Conservation (phyloP, 495 filamentous ascomycete species). For the Umbilicaria muhlenbergii region DNA sequence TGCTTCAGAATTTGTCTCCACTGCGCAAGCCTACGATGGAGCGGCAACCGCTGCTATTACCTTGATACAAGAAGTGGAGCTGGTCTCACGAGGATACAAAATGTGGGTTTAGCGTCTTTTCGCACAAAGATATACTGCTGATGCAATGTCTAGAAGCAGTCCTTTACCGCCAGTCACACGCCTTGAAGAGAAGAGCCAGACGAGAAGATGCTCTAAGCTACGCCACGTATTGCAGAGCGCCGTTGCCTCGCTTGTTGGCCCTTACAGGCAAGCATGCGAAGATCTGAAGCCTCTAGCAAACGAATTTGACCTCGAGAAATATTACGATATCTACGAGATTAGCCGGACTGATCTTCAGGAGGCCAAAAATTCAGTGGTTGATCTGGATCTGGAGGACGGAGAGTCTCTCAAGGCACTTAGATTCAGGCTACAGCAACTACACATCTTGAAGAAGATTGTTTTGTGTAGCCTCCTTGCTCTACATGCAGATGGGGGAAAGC, state of each 20-base stretch:
- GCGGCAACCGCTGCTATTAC: constrained; percentile 65
- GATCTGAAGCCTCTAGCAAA: constrained; percentile 57
- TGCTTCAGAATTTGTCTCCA: constrained; percentile 55
- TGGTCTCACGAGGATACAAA: constrained; percentile 86
- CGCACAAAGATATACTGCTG: constrained; percentile 16
- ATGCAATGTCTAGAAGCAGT: constrained; percentile 46
- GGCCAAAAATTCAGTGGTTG: constrained; percentile 41
- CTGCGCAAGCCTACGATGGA: constrained; percentile 70
- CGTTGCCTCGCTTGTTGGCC: constrained; percentile 51
- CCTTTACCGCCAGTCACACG: constrained; percentile 74
- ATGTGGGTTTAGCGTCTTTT: constrained; percentile 40
- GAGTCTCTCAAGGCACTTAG: constrained; percentile 72
- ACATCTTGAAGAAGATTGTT: constrained; percentile 65
- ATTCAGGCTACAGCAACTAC: constrained; percentile 60
- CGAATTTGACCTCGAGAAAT: constrained; percentile 69
- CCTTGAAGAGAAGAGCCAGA: constrained; percentile 63
- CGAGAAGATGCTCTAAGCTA: constrained; percentile 60
- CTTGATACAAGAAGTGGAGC: constrained; percentile 89
- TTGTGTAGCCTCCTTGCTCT: constrained; percentile 77
- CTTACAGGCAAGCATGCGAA: constrained; percentile 49
- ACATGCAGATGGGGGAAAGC: constrained; percentile 67
- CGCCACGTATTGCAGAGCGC: constrained; percentile 56
- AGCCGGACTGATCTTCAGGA: constrained; percentile 60
- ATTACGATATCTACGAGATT: constrained; percentile 85
- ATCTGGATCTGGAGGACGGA: constrained; percentile 49